Base-by-base conservation (phyloP, 1,284 basidiomycete genomes). In the Ceratobasidium sp. region DNA sequence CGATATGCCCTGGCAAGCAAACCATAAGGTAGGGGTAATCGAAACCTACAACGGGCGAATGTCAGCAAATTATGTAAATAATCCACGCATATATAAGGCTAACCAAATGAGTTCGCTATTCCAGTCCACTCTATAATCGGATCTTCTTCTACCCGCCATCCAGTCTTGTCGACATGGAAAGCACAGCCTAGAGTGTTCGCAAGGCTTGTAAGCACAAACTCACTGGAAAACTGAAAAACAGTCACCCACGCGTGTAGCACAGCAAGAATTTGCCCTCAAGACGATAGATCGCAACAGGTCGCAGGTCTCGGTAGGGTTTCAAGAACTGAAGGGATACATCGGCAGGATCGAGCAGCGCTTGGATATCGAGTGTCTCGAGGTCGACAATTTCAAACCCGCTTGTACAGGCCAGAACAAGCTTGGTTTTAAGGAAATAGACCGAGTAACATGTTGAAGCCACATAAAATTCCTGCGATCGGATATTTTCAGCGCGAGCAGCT, bases 311-410 rank as follows among this genome's bases (percentile, higher is more conserved):
- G 77, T 93, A 88, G 84, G 94, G 95, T 80, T 96, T 89, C 38
- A 99, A 95, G 87, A 99, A 99, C 81, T 99, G 96, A 64, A 99
- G 90, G 5, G 92, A 94, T 66, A 91, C 89, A 83, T 99, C 98
- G 7, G 93, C 91, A 0, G 98, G 98, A 85, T 99, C 98, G 74
- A 99, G 88, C 79, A 99, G 85, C 6, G 95, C 96, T 86, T 99
- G 97, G 67, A 97, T 98, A 84, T 99, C 98, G 84, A 99, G 88
- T 76, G 94, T 98, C 84, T 99, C 97, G 68, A 99, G 89, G 85
- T 99, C 98, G 80, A 99, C 96, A 81, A 99, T 98, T 86, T 99
- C 97, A 84, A 99, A 99, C 20, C 98, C 98, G 83, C 96, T 95
- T 20, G 96, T 95, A 83, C 96, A 98, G 0, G 97, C 98, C 13